Evolutionary conservation across 2,329 filamentous ascomycete genomes (phyloP).

Genomic region (Epichloe typhina): DNA sequence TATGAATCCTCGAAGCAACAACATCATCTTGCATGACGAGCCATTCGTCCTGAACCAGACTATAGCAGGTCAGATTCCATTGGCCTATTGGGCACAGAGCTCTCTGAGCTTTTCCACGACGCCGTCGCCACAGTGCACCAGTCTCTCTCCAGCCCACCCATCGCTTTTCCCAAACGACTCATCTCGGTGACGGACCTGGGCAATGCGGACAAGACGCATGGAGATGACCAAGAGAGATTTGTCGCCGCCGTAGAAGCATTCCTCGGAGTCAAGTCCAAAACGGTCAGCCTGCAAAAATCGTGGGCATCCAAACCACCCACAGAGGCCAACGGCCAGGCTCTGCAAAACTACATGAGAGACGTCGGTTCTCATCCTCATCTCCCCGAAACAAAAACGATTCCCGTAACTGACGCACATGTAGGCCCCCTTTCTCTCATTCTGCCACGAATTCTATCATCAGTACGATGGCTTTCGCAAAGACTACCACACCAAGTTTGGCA

Average conservation of each 20-base stretch:
- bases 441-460: conserved; percentile 20
- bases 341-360: conserved; percentile 17
- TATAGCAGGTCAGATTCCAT: conserved; percentile 10
- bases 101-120: conserved; percentile 13
- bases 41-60: background rate
- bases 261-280: conserved; percentile 9
- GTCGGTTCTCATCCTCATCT: conserved; percentile 9
- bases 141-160: background rate
- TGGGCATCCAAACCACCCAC: conserved; percentile 13
- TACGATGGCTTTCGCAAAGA: conserved; percentile 16
- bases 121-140: conserved; percentile 8
- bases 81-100: conserved; percentile 13
- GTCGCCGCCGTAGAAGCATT: conserved; percentile 13
- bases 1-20: background rate
- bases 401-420: conserved; percentile 3
- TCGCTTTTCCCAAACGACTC: conserved; percentile 9
- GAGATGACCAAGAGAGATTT: conserved; percentile 11
- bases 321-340: conserved; percentile 9
- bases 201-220: conserved; percentile 1
- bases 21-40: background rate
- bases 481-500: conserved; percentile 13
- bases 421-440: conserved; percentile 18
- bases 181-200: conserved; percentile 16
- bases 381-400: background rate
- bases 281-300: conserved; percentile 7